Evolutionary conservation across 1,284 basidiomycete species (phyloP), one percentile per base, ranked within the genome.

Genomic region (Wolfiporia cocos): DNA sequence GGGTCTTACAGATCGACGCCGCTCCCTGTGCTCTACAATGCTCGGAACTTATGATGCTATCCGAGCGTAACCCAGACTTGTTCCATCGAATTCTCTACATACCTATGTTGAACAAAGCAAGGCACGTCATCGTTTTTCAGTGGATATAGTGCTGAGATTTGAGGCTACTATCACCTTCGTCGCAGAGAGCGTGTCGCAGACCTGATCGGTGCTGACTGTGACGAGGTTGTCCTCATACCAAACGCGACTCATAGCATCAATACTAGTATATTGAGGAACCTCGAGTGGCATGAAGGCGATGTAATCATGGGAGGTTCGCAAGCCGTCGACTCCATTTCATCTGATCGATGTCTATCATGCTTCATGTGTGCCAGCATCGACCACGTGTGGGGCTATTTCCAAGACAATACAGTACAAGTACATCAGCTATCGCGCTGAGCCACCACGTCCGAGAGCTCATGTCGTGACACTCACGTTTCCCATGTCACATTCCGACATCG

Each of bases 1-100:
- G 83, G 83, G 3, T 80, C 82, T 0, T 89, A 79, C 50, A 87
- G 87, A 4, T 75, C 84, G 1, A 59, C 75, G 0, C 84, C 87
- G 0, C 59, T 64, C 1, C 75, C 79, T 6, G 83, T 91, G 12
- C 57, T 74, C 15, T 66, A 68, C 23, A 72, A 71, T 71, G 68
- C 51, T 62, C 70, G 22, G 59, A 67, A 19, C 54, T 81, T 6
- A 61, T 64, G 0, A 60, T 68, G 10, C 54, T 73, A 49, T 64
- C 74, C 20, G 87, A 90, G 56, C 51, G 62, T 1, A 76, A 74
- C 45, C 80, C 83, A 0, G 86, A 90, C 58, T 61, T 62, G 18
- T 88, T 84, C 59, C 67, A 78, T 34, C 71, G 74, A 3, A 46
- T 74, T 23, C 55, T 59, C 0, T 73, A 65, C 42, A 51, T 62